These are phyloP conservation scores for Puccinia polysora DNA, from an alignment of 1,284 basidiomycete species.

Conservation along the genomic window DNA sequence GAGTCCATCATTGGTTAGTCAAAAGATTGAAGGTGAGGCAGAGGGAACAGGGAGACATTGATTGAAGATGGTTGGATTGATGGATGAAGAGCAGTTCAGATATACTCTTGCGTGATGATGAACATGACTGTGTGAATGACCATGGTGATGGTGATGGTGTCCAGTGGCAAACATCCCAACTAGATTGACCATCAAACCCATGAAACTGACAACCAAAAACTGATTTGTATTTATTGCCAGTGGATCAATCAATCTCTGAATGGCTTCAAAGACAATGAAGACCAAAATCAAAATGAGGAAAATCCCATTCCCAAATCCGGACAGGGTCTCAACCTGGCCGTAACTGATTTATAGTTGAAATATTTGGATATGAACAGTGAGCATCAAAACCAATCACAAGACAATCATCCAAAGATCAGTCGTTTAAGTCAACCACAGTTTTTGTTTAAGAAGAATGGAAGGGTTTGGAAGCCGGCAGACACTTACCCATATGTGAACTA, in stretches of 20 bases:
- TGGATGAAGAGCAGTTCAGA: too few relatives aligned
- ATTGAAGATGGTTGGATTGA: too few relatives aligned
- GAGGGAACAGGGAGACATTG: too few relatives aligned
- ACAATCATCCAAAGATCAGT: conserved; percentile 23
- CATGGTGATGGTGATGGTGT: conserved; percentile 52
- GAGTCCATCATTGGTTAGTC: too few relatives aligned
- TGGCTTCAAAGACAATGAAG: conserved; percentile 96
- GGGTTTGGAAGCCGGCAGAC: too few relatives aligned
- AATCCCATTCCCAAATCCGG: conserved; percentile 95
- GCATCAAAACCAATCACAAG: too few relatives aligned
- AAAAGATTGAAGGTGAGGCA: too few relatives aligned
- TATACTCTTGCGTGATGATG: conserved; percentile 42
- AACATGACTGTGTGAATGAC: conserved; percentile 43
- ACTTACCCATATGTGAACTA: conserved; percentile 93
- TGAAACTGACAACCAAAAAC: conserved; percentile 76
- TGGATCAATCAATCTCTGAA: conserved; percentile 90
- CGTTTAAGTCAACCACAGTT: too few relatives aligned
- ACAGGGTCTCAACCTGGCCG: conserved; percentile 95
- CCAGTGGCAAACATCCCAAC: conserved; percentile 99
- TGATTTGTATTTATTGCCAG: conserved; percentile 98
- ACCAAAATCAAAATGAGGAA: conserved; percentile 94
- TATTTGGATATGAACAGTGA: too few relatives aligned
- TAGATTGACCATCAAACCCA: conserved; percentile 87
- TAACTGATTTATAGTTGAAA: too few relatives aligned
- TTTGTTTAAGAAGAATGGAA: too few relatives aligned